These are phyloP conservation scores for Fusarium subtropicale DNA, from an alignment of 2,329 filamentous ascomycete species.

Conservation along the genomic window DNA sequence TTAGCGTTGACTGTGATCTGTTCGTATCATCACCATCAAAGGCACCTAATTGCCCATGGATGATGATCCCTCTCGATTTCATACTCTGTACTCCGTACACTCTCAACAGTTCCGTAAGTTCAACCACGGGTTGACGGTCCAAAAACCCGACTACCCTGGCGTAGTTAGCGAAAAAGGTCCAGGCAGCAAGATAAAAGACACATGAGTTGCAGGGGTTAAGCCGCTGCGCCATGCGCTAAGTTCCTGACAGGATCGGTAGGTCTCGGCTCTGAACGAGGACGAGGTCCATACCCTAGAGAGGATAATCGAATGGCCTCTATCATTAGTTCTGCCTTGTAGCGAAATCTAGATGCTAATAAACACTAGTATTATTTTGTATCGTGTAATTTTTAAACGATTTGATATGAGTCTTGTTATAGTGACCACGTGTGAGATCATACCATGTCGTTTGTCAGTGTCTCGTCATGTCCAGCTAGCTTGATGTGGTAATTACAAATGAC, in stretches of 20 bases:
- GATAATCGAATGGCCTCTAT: not conserved
- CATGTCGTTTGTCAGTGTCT: not conserved
- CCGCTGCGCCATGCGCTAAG: not conserved
- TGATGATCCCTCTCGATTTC: not conserved
- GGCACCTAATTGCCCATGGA: not conserved
- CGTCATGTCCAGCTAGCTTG: too few relatives aligned
- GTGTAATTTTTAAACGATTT: not conserved
- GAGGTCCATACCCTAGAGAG: not conserved
- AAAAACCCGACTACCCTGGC: not conserved
- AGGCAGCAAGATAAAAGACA: not conserved
- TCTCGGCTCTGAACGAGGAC: not conserved
- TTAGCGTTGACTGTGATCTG: not conserved
- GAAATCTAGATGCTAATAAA: not conserved
- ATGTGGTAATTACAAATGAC: not conserved
- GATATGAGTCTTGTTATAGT: not conserved
- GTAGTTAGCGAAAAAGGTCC: not conserved
- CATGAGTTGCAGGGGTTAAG: not conserved
- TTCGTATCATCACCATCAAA: not conserved
- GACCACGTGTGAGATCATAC: rapidly evolving
- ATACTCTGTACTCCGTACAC: too few relatives aligned
- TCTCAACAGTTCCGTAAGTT: not conserved
- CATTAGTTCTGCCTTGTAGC: not conserved
- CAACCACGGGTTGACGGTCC: not conserved
- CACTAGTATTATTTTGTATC: not conserved
- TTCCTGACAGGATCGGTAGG: not conserved